Evolutionary conservation across 495 filamentous ascomycete genomes (phyloP), one percentile per base, ranked within the genome.

Genomic region (Saxophila tyrrhenica): DNA sequence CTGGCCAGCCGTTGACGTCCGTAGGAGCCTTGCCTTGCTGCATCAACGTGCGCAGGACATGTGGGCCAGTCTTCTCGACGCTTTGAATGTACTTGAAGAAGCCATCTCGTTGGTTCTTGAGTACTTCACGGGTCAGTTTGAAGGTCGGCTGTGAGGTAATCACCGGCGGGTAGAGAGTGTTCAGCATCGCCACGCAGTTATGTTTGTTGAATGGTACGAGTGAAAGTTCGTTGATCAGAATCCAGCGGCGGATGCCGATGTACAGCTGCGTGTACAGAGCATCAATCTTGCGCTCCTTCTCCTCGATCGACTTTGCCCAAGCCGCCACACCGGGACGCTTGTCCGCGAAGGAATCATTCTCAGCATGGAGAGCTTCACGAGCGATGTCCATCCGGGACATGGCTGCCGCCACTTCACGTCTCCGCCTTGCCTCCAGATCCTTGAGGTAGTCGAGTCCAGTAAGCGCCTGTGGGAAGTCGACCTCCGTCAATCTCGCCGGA

Each of bases 361-460:
- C 65, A 9, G 69, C 50, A 7, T 73, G 71, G 8, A 64, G 55
- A 13, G 58, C 62, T 2, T 73, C 63, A 3, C 54, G 50, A 16
- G 68, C 66, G n/a, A 94, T 64, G 83, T 89, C 35, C 84, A 91
- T 25, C 83, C 92, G 19, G 80, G 84, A 22, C 85, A 95, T 66
- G 86, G 86, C 66, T 85, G 85, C 46, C 80, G 94, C 67, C 83
- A 92, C 63, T 57, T 87, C 84, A 46, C 79, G 78, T 61, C 78
- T 75, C 50, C 82, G 75, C 52, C 84, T 71, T n/a, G 59, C 72
- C 55, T 88, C 82, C 21, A 88, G 67, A 53, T 85, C 81, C 54
- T 76, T 80, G 43, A 86, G 71, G 63, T 87, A 88, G 65, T 88
- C 84, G 54, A 88, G 66, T 19, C 78, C 82, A 8, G 81, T 81